These are phyloP conservation scores for Scedosporium apiospermum DNA, from an alignment of 2,329 filamentous ascomycete species.

Conservation along the genomic window DNA sequence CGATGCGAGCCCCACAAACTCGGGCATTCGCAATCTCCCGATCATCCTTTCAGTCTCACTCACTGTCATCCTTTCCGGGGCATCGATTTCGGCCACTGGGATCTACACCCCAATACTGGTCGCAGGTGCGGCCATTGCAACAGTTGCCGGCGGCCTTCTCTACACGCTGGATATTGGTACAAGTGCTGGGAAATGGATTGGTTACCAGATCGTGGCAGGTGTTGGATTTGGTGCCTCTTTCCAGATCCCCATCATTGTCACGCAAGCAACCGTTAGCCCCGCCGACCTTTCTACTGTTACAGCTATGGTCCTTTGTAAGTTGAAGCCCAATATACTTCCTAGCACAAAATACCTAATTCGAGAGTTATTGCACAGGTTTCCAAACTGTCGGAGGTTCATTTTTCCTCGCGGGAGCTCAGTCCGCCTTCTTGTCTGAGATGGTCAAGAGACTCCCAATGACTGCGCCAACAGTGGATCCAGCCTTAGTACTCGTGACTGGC, in stretches of 20 bases:
- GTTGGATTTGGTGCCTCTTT: constrained; percentile 30
- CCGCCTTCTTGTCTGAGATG: not conserved
- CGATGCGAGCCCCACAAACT: constrained; percentile 23
- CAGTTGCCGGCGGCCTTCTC: constrained; percentile 30
- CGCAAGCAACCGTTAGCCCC: constrained; percentile 29
- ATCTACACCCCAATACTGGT: constrained; percentile 37
- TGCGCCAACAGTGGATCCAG: not conserved
- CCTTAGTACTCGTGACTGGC: constrained; percentile 27
- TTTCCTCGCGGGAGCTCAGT: constrained; percentile 28
- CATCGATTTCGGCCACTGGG: constrained; percentile 25
- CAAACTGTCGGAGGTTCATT: constrained; percentile 32
- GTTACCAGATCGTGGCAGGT: constrained; percentile 33
- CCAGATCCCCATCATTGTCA: constrained; percentile 31
- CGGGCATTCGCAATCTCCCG: constrained; percentile 16
- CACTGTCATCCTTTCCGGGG: constrained; percentile 15
- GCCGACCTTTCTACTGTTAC: constrained; percentile 34
- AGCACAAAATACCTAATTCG: not conserved
- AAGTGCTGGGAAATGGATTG: constrained; percentile 28
- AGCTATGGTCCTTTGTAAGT: constrained; percentile 29
- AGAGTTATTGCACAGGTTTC: not conserved
- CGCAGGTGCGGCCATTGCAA: constrained; percentile 20
- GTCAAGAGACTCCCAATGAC: not conserved
- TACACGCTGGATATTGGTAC: constrained; percentile 28
- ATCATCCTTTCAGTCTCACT: constrained; percentile 9
- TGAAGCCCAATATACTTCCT: too few relatives aligned